Evolutionary conservation across 257 asterid genomes (phyloP), one percentile per base, ranked within the genome.

Genomic region (Salvia splendens): DNA sequence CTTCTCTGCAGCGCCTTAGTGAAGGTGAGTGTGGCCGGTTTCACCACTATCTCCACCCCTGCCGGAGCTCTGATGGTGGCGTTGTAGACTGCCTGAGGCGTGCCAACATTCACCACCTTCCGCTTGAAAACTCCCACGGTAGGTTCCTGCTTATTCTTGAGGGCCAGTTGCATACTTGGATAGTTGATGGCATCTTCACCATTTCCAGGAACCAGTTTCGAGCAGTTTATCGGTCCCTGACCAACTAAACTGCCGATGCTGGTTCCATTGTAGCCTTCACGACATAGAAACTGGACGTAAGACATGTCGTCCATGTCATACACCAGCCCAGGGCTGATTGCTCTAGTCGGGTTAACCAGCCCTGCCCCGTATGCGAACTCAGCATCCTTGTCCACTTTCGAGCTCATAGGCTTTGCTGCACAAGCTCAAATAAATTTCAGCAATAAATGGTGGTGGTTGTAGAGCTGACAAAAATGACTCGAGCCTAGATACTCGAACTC

Each of bases 341-440:
- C 97, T 78, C 66, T 79, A 0, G 75, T 73, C 4, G 97, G 97
- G 67, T 86, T 83, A 11, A 86, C 77, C 74, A 86, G 97, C 12
- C 98, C 97, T 10, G 86, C 78, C n/a, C 98, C 97, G 54, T 89
- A 86, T 5, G 86, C 91, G n/a, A 92, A 87, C 76, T 92, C 98
- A 4, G 86, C 92, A 12, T 80, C 89, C 73, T 71, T 83, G 68
- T 89, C 83, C 47, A 69, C 80, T 69, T 67, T 83, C 6, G 87
- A 70, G 80, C 88, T 86, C 95, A 92, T 83, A 10, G 80, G 77
- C 15, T 76, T 89, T 57, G 97, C 97, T 92, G 62, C 73, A 67
- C 7, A 42, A 67, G 62, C 73, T 64, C 7, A 42, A 67, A 11
- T 33, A 24, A 4, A 6, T 12, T 3, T 61, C n/a, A 40, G 59